Evolutionary conservation across 805 yeast genomes (phyloP), one percentile per base, ranked within the genome.

Genomic region (Yamadazyma insecticola): DNA sequence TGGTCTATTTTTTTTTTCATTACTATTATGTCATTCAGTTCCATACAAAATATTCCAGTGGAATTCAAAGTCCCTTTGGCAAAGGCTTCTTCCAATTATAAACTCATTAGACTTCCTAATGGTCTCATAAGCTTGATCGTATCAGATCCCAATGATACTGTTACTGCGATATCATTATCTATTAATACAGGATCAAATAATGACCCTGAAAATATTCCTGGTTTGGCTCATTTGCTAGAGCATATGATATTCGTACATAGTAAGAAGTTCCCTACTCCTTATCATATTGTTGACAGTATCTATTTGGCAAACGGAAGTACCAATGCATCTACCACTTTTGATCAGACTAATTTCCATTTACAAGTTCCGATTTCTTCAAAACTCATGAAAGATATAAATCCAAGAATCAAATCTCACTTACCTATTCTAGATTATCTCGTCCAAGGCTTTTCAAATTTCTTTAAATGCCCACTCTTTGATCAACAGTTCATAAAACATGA

Each of bases 151-250:
- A 58, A 76, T 0, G 73, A 76, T 11, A 78, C 74, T 26, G 44
- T 68, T 10, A 79, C 83, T 3, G 71, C 92, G 0, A 80, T 84
- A 13, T 77, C 95, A 1, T 46, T 90, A 5, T 74, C 85, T 22
- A 86, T 88, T 2, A 79, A 80, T 3, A 65, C 85, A 0, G 98
- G 98, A 6, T 78, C 95, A 2, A 79, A 78, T 47, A 67, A 78
- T 28, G 97, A 90, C 43, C 90, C 95, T 1, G 63, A 59, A 5
- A 69, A 67, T 4, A 44, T 81, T 1, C 77, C 77, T 0, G 98
- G 98, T 0, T 50, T 90, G 22, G 97, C 97, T 0, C 98, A 90
- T 60, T 30, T 51, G 34, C 37, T 53, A 37, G 53, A 55, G 36
- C 53, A 48, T 35, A 27, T 50, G 38, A 32, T 52, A 16, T 61